Base-by-base conservation (phyloP, 2,329 filamentous ascomycete genomes). In the Sclerotinia spermophila region DNA sequence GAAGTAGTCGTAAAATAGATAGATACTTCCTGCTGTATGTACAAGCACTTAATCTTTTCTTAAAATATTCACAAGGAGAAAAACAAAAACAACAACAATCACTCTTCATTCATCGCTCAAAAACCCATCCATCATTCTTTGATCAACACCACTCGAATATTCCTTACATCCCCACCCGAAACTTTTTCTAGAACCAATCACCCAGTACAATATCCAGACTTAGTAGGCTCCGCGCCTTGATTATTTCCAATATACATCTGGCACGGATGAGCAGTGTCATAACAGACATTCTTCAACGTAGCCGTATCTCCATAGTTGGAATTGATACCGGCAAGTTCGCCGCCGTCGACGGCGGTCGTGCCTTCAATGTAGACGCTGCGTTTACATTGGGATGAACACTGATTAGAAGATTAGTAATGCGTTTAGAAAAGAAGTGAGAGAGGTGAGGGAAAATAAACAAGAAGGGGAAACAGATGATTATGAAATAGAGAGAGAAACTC, bases 321-420 rank as follows among this genome's bases (percentile, higher is more conserved):
- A 45, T 67, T 59, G 53, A 68, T 59, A n/a, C 53, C 53, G 13
- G 51, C 48, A 10, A 58, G 40, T 11, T 19, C 13, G n/a, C 40
- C 27, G 33, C 53, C 40, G 21, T 67, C 11, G 15, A 67, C 40
- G 24, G 65, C 38, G 5, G 53, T 67, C 5, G 65, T 68, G 15
- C 53, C 53, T 35, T 68, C 21, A 4, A 68, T 56, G 30, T 68
- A 59, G 15, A 59, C n/a, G 15, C 27, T 58, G 15, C 38, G 51
- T 6, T 67, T 59, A 33, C 40, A 67, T 21, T 67, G 65, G 30
- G 53, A 67, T 27, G 27, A 35, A 15, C 51, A 59, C 40, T 67
- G 5, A 59, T 5, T 19, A 1, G 7, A 11, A 19, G 1, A n/a
- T 61, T 24, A 17, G 58, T 61, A 30, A 24, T 33, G 19, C 3